phyloP scores from a whole-genome alignment of 192 early-diverging fungal genomes.

The Dissophora globulifera region DNA sequence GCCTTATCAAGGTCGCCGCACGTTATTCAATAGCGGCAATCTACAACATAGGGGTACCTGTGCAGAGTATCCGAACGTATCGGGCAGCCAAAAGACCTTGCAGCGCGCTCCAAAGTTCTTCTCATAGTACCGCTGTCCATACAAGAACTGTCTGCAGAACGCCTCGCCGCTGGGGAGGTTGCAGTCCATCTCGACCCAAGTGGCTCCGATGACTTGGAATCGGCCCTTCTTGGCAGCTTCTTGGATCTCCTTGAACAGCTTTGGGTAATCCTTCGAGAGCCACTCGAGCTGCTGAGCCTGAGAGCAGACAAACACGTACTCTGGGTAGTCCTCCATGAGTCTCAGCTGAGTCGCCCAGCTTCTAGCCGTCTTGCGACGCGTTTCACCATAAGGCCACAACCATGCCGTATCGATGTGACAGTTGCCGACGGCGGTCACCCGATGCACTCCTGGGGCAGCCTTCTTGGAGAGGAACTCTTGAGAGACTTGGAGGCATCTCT shows the following conservation, averaged over 20 bases:
- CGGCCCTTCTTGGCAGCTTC: constrained; percentile 74
- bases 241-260: constrained; percentile 81
- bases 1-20: too few relatives aligned
- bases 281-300: constrained; percentile 99
- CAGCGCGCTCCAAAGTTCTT: constrained; percentile 75
- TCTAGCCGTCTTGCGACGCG: constrained; percentile 91
- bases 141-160: constrained; percentile 92
- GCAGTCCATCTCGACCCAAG: constrained; percentile 99
- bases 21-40: too few relatives aligned
- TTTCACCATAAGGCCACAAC: constrained; percentile 93
- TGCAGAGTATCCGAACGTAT: constrained; percentile 93
- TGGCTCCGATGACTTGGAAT: constrained; percentile 95
- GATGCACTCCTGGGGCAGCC: constrained; percentile 72
- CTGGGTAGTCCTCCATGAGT: constrained; percentile 88
- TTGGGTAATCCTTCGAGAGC: constrained; percentile 85
- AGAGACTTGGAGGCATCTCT: constrained; percentile 62
- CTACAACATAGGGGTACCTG: too few relatives aligned
- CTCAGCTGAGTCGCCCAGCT: constrained; percentile 85
- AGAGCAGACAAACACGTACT: constrained; percentile 92
- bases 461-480: constrained; percentile 73
- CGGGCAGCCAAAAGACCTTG: constrained; percentile 94
- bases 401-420: constrained; percentile 53
- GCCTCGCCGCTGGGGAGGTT: constrained; percentile 98
- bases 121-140: constrained; percentile 91
- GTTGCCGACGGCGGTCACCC: constrained; percentile 90